A percentile compares a stretch with the other conserved stretches of the same genome.
phyloP scores from a whole-genome alignment of 345 rosid species.

The Xanthoceras sorbifolium region DNA sequence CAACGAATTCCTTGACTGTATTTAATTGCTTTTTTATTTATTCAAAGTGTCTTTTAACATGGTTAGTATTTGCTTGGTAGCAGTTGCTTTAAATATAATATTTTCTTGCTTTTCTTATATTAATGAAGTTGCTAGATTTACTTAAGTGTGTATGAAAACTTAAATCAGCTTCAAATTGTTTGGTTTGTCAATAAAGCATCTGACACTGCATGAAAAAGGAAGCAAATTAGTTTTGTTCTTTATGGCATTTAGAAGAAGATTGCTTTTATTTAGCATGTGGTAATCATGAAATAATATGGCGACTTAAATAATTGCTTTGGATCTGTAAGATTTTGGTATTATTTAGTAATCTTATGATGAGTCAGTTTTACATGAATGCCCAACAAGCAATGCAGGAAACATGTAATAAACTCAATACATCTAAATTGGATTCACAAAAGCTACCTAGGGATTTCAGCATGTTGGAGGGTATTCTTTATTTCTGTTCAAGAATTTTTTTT shows the following conservation, averaged over 20 bases:
- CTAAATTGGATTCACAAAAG: neutral
- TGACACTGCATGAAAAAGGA: neutral
- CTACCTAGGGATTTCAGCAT: neutral
- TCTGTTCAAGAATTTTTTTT: neutral
- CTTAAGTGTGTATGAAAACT: neutral
- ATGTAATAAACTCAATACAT: neutral
- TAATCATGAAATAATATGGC: neutral
- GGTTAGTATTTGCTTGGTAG: neutral
- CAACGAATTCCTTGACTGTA: neutral
- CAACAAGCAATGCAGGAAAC: neutral
- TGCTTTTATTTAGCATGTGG: neutral
- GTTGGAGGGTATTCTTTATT: neutral
- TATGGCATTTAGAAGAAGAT: neutral
- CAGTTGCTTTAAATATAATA: neutral
- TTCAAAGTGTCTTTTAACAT: neutral
- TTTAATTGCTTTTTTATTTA: neutral
- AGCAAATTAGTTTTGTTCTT: neutral
- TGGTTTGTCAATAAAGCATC: neutral
- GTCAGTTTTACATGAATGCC: neutral
- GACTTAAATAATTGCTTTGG: too few species aligned
- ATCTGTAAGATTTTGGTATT: neutral
- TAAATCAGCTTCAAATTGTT: neutral
- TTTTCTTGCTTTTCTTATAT: neutral
- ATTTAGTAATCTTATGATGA: neutral
- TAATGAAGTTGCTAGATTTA: neutral